phyloP scores from a whole-genome alignment of 805 yeast species.

The Candida nitratophila region DNA sequence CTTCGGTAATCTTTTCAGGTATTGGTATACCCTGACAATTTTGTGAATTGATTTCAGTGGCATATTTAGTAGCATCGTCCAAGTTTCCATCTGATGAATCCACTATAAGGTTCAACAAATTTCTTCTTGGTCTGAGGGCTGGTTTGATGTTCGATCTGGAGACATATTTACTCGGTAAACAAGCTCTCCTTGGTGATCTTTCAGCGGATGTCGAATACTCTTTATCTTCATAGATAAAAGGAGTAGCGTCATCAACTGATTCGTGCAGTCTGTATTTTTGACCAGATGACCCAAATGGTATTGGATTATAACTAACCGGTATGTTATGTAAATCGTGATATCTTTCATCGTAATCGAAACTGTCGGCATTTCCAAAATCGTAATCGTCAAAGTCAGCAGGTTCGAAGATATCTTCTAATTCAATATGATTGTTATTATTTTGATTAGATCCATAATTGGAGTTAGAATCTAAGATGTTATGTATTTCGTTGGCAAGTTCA shows the following conservation, averaged over 20 bases:
- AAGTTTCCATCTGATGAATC: constrained; percentile 55
- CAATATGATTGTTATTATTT: constrained; percentile 7
- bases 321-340: neutral
- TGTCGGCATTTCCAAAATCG: constrained; percentile 12
- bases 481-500: constrained; percentile 15
- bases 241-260: neutral
- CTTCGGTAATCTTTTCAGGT: constrained; percentile 50
- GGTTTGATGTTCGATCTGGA: constrained; percentile 24
- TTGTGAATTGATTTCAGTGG: constrained; percentile 59
- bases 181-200: constrained; percentile 34
- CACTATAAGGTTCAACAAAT: constrained; percentile 42
- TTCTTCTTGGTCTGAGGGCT: constrained; percentile 21
- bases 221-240: constrained; percentile 1
- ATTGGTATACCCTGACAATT: constrained; percentile 57
- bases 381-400: constrained; percentile 13
- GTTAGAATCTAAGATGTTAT: constrained; percentile 8
- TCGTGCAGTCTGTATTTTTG: neutral
- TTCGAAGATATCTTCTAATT: constrained; percentile 15
- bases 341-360: neutral
- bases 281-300: neutral
- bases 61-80: constrained; percentile 61
- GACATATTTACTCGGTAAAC: constrained; percentile 29
- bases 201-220: neutral
- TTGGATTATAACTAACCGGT: neutral
- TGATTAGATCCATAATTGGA: constrained; percentile 2